Conservation (phyloP, 768 basidiomycete genomes). For the Mycena rosella region DNA sequence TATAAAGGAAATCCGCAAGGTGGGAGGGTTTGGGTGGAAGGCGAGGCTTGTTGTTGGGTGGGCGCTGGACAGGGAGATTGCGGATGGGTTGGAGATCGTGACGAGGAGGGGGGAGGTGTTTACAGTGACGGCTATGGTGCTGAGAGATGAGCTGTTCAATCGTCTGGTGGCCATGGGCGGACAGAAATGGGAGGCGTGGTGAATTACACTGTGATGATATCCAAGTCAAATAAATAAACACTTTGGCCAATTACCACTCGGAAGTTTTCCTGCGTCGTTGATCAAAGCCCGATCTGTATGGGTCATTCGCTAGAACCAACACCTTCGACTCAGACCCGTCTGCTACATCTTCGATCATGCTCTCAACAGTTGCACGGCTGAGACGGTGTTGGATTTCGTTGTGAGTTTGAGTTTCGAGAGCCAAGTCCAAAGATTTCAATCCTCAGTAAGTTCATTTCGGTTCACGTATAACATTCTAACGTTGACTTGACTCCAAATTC, state of each 20-base stretch:
- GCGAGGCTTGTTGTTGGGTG: constrained; percentile 52
- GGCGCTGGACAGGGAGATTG: constrained; percentile 45
- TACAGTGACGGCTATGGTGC: constrained; percentile 43
- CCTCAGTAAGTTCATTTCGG: neutral
- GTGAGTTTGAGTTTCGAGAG: neutral
- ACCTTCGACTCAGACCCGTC: constrained; percentile 8
- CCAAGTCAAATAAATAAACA: constrained; percentile 22
- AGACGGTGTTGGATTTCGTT: constrained; percentile 1
- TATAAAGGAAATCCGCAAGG: constrained; percentile 47
- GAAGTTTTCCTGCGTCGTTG: constrained; percentile 9
- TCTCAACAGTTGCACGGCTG: neutral
- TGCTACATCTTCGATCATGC: neutral
- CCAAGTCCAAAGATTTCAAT: neutral
- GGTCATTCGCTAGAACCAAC: neutral
- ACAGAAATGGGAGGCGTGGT: constrained; percentile 35
- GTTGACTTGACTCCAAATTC: neutral
- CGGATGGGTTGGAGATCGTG: constrained; percentile 48
- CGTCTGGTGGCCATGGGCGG: constrained; percentile 33
- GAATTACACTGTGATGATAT: constrained; percentile 25
- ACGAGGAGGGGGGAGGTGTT: constrained; percentile 27
- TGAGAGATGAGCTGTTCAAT: constrained; percentile 38
- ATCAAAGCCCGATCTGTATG: constrained; percentile 10
- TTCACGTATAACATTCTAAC: neutral
- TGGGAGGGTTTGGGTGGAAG: constrained; percentile 56
- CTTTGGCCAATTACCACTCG: constrained; percentile 17